A percentile compares a stretch with the other conserved stretches of the same genome.
Evolutionary conservation across 2,329 filamentous ascomycete species (phyloP).

Genomic region (Aspergillus intermedius): DNA sequence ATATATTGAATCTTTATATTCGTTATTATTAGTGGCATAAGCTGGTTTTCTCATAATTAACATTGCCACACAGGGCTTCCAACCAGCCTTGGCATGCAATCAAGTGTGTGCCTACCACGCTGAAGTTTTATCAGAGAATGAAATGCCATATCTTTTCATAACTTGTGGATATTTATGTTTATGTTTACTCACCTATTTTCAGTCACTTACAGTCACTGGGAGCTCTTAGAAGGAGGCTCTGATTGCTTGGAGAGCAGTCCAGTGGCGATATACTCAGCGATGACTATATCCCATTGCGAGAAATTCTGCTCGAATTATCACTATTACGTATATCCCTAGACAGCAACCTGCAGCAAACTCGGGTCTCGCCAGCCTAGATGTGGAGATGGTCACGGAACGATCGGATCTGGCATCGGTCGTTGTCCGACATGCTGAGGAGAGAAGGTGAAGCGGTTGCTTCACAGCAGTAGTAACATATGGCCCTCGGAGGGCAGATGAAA

Average conservation of each 20-base stretch:
- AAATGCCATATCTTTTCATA: too few relatives aligned
- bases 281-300: too few relatives aligned
- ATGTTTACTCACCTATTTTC: too few relatives aligned
- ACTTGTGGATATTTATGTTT: too few relatives aligned
- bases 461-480: conserved; percentile 42
- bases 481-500: conserved; percentile 40
- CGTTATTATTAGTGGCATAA: conserved; percentile 33
- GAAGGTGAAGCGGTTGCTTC: conserved; percentile 17
- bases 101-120: conserved; percentile 19
- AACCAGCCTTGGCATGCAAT: conserved; percentile 16
- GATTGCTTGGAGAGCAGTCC: too few relatives aligned
- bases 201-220: too few relatives aligned
- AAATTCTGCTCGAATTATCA: conserved; percentile 17
- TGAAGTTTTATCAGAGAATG: too few relatives aligned
- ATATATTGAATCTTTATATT: conserved; percentile 45
- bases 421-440: conserved; percentile 25
- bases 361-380: not conserved
- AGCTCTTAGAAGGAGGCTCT: too few relatives aligned
- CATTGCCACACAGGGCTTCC: conserved; percentile 22
- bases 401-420: conserved; percentile 34
- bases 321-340: too few relatives aligned
- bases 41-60: conserved; percentile 22
- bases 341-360: not conserved
- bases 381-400: conserved; percentile 19
- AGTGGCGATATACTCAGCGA: too few relatives aligned